Conservation (phyloP, 2,329 filamentous ascomycete species). For the Alternaria atra region DNA sequence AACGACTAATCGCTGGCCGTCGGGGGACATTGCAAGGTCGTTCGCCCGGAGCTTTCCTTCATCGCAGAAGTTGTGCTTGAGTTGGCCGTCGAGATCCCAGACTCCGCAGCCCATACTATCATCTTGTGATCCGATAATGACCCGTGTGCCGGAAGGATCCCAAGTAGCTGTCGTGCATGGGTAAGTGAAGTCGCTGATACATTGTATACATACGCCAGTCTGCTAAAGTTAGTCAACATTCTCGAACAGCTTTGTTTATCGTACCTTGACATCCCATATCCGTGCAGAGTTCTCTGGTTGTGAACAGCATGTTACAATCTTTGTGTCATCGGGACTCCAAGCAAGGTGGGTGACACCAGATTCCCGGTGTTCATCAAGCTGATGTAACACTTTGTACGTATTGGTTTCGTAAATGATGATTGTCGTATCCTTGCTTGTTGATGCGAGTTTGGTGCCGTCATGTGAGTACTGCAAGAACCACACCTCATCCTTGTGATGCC, state of each 20-base stretch:
- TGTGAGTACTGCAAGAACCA: conserved; percentile 94
- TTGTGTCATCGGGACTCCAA: conserved; percentile 92
- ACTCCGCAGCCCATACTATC: conserved; percentile 46
- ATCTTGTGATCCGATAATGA: conserved; percentile 71
- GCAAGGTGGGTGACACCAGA: conserved; percentile 82
- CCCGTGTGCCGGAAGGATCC: conserved; percentile 78
- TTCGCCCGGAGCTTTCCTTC: conserved; percentile 76
- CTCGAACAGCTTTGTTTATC: background rate
- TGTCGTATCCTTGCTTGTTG: conserved; percentile 76
- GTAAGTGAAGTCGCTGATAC: conserved; percentile 76
- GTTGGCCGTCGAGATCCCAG: conserved; percentile 71
- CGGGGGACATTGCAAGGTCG: conserved; percentile 82
- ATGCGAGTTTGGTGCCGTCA: conserved; percentile 82
- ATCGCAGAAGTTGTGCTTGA: conserved; percentile 68
- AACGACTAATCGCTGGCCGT: conserved; percentile 81
- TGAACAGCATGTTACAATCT: conserved; percentile 82
- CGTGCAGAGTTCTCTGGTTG: conserved; percentile 71
- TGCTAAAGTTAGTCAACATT: conserved; percentile 23
- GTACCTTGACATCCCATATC: conserved; percentile 70
- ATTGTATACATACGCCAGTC: conserved; percentile 62
- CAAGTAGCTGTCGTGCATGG: conserved; percentile 92
- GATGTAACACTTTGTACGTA: conserved; percentile 71
- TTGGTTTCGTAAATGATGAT: conserved; percentile 85
- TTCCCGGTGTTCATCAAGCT: conserved; percentile 69
- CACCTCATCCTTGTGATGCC: conserved; percentile 80